These are phyloP conservation scores for Botrytis paeoniae DNA, from an alignment of 2,329 filamentous ascomycete genomes.

Conservation along the genomic window DNA sequence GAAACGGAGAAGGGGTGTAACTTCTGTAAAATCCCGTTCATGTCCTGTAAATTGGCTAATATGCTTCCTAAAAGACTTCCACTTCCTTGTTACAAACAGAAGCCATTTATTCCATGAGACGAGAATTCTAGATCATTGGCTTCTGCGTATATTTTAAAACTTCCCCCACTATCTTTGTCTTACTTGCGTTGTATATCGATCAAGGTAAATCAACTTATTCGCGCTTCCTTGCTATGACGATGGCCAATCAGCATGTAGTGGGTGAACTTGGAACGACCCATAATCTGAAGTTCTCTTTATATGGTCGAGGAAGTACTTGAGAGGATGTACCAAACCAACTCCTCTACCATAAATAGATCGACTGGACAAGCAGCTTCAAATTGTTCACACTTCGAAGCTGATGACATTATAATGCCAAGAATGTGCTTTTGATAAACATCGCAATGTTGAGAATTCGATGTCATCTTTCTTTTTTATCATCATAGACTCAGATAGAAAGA, in stretches of 20 bases:
- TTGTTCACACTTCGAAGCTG: neutral
- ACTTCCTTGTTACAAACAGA: neutral
- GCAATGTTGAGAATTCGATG: neutral
- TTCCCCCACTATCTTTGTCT: neutral
- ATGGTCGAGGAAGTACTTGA: neutral
- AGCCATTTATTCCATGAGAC: neutral
- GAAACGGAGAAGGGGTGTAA: neutral
- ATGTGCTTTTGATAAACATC: neutral
- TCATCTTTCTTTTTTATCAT: neutral
- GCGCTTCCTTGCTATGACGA: neutral
- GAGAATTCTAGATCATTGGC: neutral
- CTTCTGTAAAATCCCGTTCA: neutral
- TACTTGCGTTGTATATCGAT: neutral
- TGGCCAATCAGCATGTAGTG: neutral
- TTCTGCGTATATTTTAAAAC: neutral
- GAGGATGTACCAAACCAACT: neutral
- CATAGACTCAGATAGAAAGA: neutral
- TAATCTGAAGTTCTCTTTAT: neutral
- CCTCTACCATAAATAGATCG: neutral
- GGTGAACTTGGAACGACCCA: neutral
- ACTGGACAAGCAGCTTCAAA: neutral
- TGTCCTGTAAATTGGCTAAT: neutral
- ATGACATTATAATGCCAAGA: neutral
- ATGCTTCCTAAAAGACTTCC: neutral
- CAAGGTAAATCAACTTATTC: neutral